Percentiles rank a stretch among this genome's conserved stretches.
phyloP scores from a whole-genome alignment of 192 early-diverging fungal genomes.

The Mortierella alpina region DNA sequence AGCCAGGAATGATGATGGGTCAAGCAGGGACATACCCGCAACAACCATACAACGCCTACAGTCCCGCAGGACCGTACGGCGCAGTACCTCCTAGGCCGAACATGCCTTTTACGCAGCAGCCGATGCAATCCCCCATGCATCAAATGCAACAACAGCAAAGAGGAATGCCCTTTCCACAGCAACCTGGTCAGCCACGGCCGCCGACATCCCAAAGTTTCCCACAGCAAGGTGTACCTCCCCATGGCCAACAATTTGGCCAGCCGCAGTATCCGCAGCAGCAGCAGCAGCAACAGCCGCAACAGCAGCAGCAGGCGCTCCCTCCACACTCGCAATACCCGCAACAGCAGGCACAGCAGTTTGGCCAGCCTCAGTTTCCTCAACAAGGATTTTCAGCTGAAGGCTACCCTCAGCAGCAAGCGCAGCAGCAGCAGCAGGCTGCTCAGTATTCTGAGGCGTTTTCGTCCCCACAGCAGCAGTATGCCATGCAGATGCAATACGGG shows the following conservation, averaged over 20 bases:
- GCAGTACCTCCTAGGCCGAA: constrained; percentile 11
- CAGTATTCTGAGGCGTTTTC: constrained; percentile 10
- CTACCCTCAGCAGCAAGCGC: constrained; percentile 45
- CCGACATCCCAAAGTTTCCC: neutral
- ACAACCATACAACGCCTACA: constrained; percentile 26
- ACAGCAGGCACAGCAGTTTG: constrained; percentile 32
- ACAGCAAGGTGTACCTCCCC: neutral
- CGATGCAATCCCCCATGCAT: constrained; percentile 33
- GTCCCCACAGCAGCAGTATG: constrained; percentile 25
- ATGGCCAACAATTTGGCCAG: constrained; percentile 10
- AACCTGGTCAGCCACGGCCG: constrained; percentile 31
- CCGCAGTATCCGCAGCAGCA: constrained; percentile 11
- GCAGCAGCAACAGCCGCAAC: constrained; percentile 21
- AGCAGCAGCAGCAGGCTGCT: constrained; percentile 8
- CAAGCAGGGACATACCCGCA: constrained; percentile 30
- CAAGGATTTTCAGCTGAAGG: constrained; percentile 20
- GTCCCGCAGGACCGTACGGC: constrained; percentile 26
- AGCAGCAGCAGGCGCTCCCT: constrained; percentile 1
- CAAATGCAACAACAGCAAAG: constrained; percentile 38
- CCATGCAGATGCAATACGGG: constrained; percentile 27
- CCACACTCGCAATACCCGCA: constrained; percentile 26
- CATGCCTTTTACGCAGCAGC: constrained; percentile 25
- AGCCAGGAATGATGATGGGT: constrained; percentile 9
- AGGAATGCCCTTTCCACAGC: constrained; percentile 30
- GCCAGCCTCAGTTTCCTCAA: constrained; percentile 34